phyloP scores from a whole-genome alignment of 176 grass and related monocot species.

The Dactylis glomerata region DNA sequence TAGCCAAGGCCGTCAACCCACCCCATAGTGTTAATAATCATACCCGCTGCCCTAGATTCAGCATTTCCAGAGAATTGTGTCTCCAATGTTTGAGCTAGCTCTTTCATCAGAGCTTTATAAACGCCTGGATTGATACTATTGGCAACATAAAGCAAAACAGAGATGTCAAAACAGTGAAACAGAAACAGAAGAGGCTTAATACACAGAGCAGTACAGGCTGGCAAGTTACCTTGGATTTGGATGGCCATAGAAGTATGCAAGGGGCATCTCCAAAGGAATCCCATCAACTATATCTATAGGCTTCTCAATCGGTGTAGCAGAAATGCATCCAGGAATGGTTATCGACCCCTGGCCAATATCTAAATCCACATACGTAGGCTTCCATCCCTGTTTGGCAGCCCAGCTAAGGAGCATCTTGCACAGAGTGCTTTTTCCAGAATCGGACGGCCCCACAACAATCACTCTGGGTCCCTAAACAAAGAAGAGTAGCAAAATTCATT shows the following conservation, averaged over 20 bases:
- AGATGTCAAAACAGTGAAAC: neutral
- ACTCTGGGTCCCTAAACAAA: constrained; percentile 69
- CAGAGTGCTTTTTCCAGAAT: constrained; percentile 94
- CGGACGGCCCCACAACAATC: constrained; percentile 82
- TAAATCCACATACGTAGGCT: constrained; percentile 89
- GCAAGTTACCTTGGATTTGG: constrained; percentile 64
- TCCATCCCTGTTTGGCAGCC: constrained; percentile 83
- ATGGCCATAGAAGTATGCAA: constrained; percentile 86
- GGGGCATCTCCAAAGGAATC: constrained; percentile 94
- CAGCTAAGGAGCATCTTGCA: constrained; percentile 93
- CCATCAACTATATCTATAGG: constrained; percentile 92
- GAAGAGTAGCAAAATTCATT: constrained; percentile 14
- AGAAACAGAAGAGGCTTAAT: constrained; percentile 8
- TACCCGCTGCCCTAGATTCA: constrained; percentile 90
- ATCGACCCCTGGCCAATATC: constrained; percentile 94
- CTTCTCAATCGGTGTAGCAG: constrained; percentile 87
- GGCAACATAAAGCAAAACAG: constrained; percentile 17
- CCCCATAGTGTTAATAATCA: constrained; percentile 97
- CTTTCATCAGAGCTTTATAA: constrained; percentile 95
- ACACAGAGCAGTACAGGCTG: neutral
- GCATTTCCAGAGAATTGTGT: constrained; percentile 87
- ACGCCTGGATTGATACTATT: constrained; percentile 78
- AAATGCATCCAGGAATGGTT: constrained; percentile 86
- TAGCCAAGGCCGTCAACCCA: constrained; percentile 99
- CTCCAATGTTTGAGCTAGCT: constrained; percentile 81